Evolutionary conservation across 768 basidiomycete genomes (phyloP).

Genomic region (Mycena latifolia): DNA sequence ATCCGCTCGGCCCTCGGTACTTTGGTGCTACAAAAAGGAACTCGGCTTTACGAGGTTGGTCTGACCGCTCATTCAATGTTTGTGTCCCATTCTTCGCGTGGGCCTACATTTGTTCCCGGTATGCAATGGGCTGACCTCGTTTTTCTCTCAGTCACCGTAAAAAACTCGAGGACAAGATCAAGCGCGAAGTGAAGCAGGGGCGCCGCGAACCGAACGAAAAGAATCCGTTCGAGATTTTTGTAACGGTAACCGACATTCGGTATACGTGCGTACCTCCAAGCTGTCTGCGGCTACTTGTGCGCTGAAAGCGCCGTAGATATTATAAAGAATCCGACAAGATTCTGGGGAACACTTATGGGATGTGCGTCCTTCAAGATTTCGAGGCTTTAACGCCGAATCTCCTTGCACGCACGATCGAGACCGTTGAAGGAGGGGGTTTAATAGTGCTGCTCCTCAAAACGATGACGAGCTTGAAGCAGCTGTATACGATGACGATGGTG

Average conservation of each 20-base stretch:
- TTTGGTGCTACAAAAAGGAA: slow-evolving; percentile 99
- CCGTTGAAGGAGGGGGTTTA: slow-evolving; percentile 94
- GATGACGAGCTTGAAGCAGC: slow-evolving; percentile 91
- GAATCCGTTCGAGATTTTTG: slow-evolving; percentile 97
- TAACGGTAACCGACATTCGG: slow-evolving; percentile 98
- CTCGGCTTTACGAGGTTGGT: slow-evolving; percentile 93
- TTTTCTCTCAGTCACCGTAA: slow-evolving; percentile 84
- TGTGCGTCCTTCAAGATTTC: slow-evolving; percentile 97
- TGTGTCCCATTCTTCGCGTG: slow-evolving; percentile 23
- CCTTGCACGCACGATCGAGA: slow-evolving; percentile 96
- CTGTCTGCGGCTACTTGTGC: slow-evolving; percentile 2
- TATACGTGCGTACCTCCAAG: slow-evolving; percentile 78
- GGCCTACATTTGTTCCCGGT: slow-evolving; percentile 23
- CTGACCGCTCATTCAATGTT: slow-evolving; percentile 18
- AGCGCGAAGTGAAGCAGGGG: slow-evolving; percentile 94
- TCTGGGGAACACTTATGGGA: slow-evolving; percentile 97
- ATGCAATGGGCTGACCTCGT: background rate
- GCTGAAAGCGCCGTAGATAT: slow-evolving; percentile 66
- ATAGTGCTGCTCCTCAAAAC: slow-evolving; percentile 93
- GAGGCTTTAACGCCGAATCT: slow-evolving; percentile 98
- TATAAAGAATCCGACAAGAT: slow-evolving; percentile 99
- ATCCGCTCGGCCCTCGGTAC: slow-evolving; percentile 88
- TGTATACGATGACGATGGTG: slow-evolving; percentile 92
- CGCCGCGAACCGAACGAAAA: slow-evolving; percentile 95
- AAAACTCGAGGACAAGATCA: slow-evolving; percentile 97